Conservation (phyloP, 345 rosid genomes). For the Rhodamnia rubescens region DNA sequence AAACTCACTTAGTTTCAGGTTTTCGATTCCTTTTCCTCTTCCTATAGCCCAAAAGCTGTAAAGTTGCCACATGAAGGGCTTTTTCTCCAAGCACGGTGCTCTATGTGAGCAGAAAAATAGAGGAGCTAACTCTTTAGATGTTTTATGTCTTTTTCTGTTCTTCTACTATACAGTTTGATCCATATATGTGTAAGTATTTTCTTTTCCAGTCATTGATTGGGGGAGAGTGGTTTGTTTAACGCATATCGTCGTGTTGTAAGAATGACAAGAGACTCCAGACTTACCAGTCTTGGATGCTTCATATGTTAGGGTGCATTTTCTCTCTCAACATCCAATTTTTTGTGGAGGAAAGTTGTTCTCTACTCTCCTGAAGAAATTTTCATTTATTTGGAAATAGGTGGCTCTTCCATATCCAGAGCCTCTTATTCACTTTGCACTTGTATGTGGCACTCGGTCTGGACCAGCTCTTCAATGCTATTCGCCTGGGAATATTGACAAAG, state of each 20-base stretch:
- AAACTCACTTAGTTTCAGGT: neutral
- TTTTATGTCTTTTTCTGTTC: neutral
- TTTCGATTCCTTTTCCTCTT: neutral
- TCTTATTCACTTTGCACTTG: conserved; percentile 65
- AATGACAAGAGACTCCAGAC: neutral
- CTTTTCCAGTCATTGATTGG: neutral
- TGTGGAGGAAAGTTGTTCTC: neutral
- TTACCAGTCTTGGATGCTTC: neutral
- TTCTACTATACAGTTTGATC: neutral
- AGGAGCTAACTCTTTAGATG: neutral
- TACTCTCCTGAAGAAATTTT: neutral
- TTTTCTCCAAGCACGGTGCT: neutral
- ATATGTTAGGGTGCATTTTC: neutral
- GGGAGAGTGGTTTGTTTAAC: neutral
- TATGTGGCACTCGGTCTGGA: conserved; percentile 70
- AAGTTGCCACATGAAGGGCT: neutral
- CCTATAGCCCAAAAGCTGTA: neutral
- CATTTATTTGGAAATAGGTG: conserved; percentile 23
- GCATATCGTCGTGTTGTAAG: neutral
- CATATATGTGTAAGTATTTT: neutral
- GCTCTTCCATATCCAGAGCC: conserved; percentile 65
- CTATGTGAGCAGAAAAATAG: neutral
- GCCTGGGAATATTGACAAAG: conserved; percentile 68
- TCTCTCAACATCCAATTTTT: neutral
- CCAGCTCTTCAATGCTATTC: conserved; percentile 72